Percentiles rank a stretch among this genome's conserved stretches.
Evolutionary conservation across 345 rosid species (phyloP).

Genomic region (Ceriops tagal): DNA sequence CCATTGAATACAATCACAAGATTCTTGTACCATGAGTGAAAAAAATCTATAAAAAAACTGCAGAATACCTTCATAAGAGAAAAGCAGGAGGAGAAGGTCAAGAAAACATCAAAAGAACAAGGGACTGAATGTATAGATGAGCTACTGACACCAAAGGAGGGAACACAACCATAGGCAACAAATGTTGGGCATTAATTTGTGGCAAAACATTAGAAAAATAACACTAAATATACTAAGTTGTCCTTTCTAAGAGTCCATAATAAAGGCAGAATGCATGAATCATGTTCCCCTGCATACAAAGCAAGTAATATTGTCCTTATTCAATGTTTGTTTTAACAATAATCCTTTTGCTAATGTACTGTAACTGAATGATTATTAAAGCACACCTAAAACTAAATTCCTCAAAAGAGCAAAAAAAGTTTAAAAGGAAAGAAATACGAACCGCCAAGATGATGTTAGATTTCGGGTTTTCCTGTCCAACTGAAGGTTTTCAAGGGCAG

Average conservation of each 20-base stretch:
- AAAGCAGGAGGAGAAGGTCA: neutral
- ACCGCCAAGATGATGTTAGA: slow-evolving; percentile 92
- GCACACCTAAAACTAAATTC: neutral
- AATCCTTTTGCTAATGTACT: neutral
- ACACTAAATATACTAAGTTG: no score
- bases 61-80: neutral
- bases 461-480: slow-evolving; percentile 87
- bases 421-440: slow-evolving; percentile 21
- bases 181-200: neutral
- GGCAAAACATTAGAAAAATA: no score
- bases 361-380: neutral
- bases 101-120: neutral
- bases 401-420: neutral
- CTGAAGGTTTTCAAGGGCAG: slow-evolving; percentile 89
- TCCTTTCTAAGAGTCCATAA: neutral
- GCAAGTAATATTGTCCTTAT: no score
- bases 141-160: no score
- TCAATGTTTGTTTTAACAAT: neutral
- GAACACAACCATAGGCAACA: neutral
- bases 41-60: neutral
- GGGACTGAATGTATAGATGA: neutral
- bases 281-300: no score
- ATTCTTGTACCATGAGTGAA: no score
- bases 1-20: no score
- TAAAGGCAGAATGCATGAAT: neutral